These are phyloP conservation scores for Candida buenavistaensis DNA, from an alignment of 1,139 yeast genomes.

Conservation along the genomic window DNA sequence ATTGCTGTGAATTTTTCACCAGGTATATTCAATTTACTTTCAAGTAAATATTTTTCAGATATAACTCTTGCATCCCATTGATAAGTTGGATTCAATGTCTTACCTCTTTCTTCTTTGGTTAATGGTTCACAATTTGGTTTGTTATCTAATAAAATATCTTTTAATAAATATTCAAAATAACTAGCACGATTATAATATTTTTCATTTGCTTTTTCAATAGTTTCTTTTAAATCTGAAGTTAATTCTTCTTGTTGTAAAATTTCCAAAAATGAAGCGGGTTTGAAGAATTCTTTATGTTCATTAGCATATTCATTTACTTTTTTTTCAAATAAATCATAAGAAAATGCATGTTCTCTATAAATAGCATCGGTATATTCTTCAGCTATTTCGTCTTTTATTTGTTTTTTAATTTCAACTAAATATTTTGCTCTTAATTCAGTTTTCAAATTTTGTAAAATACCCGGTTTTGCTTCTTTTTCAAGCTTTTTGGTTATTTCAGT, in stretches of 20 bases:
- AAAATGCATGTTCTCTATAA: slow-evolving; percentile 19
- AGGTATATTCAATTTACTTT: slow-evolving; percentile 12
- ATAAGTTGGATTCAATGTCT: slow-evolving; percentile 18
- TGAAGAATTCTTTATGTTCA: slow-evolving; percentile 18
- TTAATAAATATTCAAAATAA: slow-evolving; percentile 17
- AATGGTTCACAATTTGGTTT: slow-evolving; percentile 24
- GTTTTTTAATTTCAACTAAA: slow-evolving; percentile 17
- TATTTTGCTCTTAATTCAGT: slow-evolving; percentile 12
- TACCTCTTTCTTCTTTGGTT: slow-evolving; percentile 23
- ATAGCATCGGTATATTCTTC: slow-evolving; percentile 22
- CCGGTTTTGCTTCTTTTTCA: slow-evolving; percentile 10
- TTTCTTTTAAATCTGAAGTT: slow-evolving; percentile 17
- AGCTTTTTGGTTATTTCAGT: slow-evolving; percentile 12
- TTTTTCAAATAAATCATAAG: slow-evolving; percentile 22
- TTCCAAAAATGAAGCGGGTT: slow-evolving; percentile 18
- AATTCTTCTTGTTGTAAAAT: slow-evolving; percentile 10
- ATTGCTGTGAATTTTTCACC: slow-evolving; percentile 23
- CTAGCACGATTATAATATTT: slow-evolving; percentile 16
- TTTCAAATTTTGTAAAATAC: slow-evolving; percentile 12
- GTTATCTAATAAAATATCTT: slow-evolving; percentile 18
- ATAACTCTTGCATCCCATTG: slow-evolving; percentile 21
- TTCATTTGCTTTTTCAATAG: slow-evolving; percentile 12
- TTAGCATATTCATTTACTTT: slow-evolving; percentile 22
- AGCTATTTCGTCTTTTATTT: slow-evolving; percentile 18
- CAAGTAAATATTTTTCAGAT: slow-evolving; percentile 15